phyloP scores from a whole-genome alignment of 2,329 filamentous ascomycete genomes.

The Alternaria panax region DNA sequence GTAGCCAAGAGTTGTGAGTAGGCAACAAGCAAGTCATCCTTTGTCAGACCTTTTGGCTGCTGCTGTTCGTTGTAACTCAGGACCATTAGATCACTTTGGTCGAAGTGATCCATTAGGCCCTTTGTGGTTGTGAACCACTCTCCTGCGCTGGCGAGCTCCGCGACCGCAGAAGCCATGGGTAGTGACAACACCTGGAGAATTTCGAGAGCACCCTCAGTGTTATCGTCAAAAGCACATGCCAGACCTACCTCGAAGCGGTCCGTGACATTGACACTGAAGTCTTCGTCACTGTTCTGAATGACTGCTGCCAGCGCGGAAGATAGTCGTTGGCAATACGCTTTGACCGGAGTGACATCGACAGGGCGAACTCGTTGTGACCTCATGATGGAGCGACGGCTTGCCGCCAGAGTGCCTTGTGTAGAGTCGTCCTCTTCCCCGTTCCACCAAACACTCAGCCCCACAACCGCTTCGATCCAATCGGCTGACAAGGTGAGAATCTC shows the following conservation, averaged over 20 bases:
- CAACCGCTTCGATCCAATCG: constrained; percentile 90
- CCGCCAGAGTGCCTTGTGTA: constrained; percentile 52
- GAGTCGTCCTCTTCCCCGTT: constrained; percentile 71
- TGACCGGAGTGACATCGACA: constrained; percentile 62
- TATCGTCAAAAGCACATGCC: constrained; percentile 82
- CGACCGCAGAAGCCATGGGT: constrained; percentile 76
- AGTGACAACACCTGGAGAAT: constrained; percentile 83
- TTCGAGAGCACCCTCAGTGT: constrained; percentile 76
- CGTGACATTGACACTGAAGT: constrained; percentile 77
- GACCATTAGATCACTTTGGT: constrained; percentile 84
- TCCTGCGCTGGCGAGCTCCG: constrained; percentile 83
- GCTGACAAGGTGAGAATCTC: constrained; percentile 79
- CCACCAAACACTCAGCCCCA: constrained; percentile 91
- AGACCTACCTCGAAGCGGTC: constrained; percentile 81
- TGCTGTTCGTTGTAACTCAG: constrained; percentile 65
- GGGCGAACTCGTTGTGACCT: constrained; percentile 52
- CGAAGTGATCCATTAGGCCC: constrained; percentile 71
- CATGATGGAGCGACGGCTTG: constrained; percentile 54
- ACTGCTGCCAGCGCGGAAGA: constrained; percentile 71
- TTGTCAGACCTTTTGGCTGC: constrained; percentile 61
- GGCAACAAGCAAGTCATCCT: constrained; percentile 78
- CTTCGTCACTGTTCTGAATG: constrained; percentile 69
- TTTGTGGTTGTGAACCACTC: constrained; percentile 73
- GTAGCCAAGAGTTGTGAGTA: constrained; percentile 73
- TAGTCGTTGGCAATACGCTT: constrained; percentile 77